Base-by-base conservation (phyloP, 148 eudicot species). In the Bassia scoparia region DNA sequence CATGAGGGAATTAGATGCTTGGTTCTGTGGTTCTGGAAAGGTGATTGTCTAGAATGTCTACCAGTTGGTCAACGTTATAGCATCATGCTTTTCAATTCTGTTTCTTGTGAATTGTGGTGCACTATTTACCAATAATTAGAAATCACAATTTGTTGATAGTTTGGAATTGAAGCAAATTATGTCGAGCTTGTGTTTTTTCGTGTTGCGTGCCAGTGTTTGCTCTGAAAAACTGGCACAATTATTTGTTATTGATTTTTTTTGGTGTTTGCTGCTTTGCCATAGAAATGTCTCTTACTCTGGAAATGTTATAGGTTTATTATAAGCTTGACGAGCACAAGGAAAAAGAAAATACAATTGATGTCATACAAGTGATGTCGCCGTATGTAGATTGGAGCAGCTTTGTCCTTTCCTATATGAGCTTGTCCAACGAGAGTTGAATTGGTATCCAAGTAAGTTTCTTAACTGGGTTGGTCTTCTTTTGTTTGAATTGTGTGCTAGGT, bases 401-500 rank as follows among this genome's bases (percentile, higher is more conserved):
- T 87, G 95, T 75, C 98, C 97, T 44, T 90, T 93, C 93, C 98
- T 97, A 2, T 90, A 90, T 73, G 90, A 93, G 77, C 97, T 93
- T 75, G 77, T 89, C 61, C 95, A 88, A 80, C 90, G 92, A 65
- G 97, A 90, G 81, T 83, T 93, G 63, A 90, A 87, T 80, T 87
- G 97, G 49, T 90, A 93, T 86, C 98, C 97, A 79, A 93, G 98
- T 93, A 87, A 37, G 92, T 86, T 58, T 78, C 74, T 37, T 17
- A 68, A 37, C n/a, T 56, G 23, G 21, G 56, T 64, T 26, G 23
- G 21, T 15, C 16, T 20, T 31, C 5, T 70, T 41, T 1, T 54
- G 18, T 16, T 8, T 37, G 49, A 29, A n/a, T 24, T 20, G 4
- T 31, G 15, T 18, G 29, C 34, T 2, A 1, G 70, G 24, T n/a